Base-by-base conservation (phyloP, 192 early-diverging fungal species). In the Backusella mclennaniae region DNA sequence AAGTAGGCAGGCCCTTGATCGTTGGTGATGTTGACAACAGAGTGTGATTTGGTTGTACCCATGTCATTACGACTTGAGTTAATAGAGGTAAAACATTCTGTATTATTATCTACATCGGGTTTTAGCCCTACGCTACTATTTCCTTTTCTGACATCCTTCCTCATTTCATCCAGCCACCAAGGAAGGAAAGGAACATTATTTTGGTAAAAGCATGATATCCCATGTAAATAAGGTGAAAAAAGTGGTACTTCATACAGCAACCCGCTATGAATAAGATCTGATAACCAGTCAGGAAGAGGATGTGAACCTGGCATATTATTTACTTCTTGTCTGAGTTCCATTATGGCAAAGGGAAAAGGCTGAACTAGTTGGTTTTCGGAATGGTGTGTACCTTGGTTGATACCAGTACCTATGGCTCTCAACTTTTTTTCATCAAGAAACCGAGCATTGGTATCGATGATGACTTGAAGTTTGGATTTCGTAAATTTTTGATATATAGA, bases 81-180 rank as follows among this genome's bases (percentile, higher is more conserved):
- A 12, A 11, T 9, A 2, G 35, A 4, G n/a, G 23, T 33, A 15
- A 68, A 35, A 35, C 1, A n/a, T 9, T 6, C 46, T 7, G 19
- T 17, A n/a, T 35, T 8, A 17, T 19, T 26, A 4, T 68, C 33
- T 35, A 14, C 7, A 15, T 6, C 35, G 14, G 33, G 26, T 1
- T 68, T 68, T 68, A 33, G 14, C 19, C n/a, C n/a, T 33, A 8
- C 17, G 5, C 4, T 68, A n/a, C 6, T n/a, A 8, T 35, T 68
- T 33, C 67, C 67, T 71, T 71, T 49, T 8, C 44, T 44, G 17
- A 71, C 42, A 15, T 71, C 70, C 12, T 31, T 31, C 15, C 33
- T 49, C 14, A 71, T 44, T 46, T 71, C 70, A 15, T 44, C 17
- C 8, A 71, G 17, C 70, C 70, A 71, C 39, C 44, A 49, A 15